Evolutionary conservation across 306 rosid genomes (phyloP), one percentile per base, ranked within the genome.

Genomic region (Pyrus bretschneideri): DNA sequence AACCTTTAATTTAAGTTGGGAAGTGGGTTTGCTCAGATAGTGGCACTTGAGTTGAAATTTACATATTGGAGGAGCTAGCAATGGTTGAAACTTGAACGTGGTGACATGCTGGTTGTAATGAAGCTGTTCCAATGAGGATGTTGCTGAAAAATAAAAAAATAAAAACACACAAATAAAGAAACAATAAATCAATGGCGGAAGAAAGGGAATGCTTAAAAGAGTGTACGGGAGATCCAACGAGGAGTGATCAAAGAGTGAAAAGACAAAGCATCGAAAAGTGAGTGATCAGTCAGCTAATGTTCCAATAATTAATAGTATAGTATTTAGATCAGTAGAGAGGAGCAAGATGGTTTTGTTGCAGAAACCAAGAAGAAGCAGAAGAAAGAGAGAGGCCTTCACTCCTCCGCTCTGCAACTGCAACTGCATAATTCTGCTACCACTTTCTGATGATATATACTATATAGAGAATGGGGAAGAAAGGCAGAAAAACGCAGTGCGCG

Each of bases 151-250:
- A 55, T 21, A 62, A 18, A 51, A 51, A 51, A 51, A 51, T 17
- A 51, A 15, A 51, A 51, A 5, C 21, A 17, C 1, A 64, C 38
- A 76, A 76, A 78, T 18, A 60, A 44, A 71, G 18, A 77, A 81
- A 70, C 35, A 85, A 69, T 77, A 79, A 86, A 86, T 79, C 71
- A 81, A 79, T 73, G 86, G 15, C 82, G 81, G 76, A 82, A 76
- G 62, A 66, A 87, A 79, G 80, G 83, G 30, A 79, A 72, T 80
- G 78, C 64, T 69, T 22, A 62, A 81, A 84, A 64, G 78, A 31
- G 21, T 22, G 75, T 67, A 81, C 58, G 96, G 86, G 86, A 85
- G 96, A 90, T 90, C 96, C 96, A 76, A 90, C 88, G 52, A 25
- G 79, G 76, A 69, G 73, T 68, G 62, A 81, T 29, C 59, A 73